These are phyloP conservation scores for Conticribra guillardii DNA, from an alignment of 108 stramenopile species.

Conservation along the genomic window DNA sequence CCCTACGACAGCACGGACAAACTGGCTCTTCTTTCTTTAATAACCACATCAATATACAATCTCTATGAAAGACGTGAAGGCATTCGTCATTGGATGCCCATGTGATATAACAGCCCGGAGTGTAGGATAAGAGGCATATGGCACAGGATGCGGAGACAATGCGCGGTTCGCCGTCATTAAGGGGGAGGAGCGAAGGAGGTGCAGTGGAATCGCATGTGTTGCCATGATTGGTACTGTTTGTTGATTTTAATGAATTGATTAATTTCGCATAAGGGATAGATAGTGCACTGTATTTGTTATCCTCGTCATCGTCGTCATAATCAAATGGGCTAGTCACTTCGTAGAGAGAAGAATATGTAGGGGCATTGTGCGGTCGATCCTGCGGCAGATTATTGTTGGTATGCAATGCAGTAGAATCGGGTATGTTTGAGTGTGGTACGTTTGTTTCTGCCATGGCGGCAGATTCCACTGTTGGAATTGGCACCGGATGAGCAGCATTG, in stretches of 20 bases:
- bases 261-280: slow-evolving; percentile 24
- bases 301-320: slow-evolving; percentile 19
- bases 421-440: no score
- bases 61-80: slow-evolving; percentile 74
- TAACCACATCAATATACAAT: slow-evolving; percentile 84
- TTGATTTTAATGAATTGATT: neutral
- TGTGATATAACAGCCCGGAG: slow-evolving; percentile 61
- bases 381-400: neutral
- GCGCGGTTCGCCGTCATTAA: slow-evolving; percentile 19
- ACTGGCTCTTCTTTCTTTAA: slow-evolving; percentile 51
- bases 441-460: no score
- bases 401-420: neutral
- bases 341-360: no score
- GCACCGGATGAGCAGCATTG: no score
- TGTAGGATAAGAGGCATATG: slow-evolving; percentile 74
- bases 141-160: slow-evolving; percentile 63
- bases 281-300: slow-evolving; percentile 29
- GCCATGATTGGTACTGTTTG: neutral
- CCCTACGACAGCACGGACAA: slow-evolving; percentile 86
- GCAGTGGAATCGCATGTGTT: neutral
- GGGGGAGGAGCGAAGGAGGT: slow-evolving; percentile 9
- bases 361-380: neutral
- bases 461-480: no score
- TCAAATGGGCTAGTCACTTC: neutral
- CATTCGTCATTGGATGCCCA: slow-evolving; percentile 76